Evolutionary conservation across 1,284 basidiomycete genomes (phyloP).

Genomic region (Phylloporus sp.): DNA sequence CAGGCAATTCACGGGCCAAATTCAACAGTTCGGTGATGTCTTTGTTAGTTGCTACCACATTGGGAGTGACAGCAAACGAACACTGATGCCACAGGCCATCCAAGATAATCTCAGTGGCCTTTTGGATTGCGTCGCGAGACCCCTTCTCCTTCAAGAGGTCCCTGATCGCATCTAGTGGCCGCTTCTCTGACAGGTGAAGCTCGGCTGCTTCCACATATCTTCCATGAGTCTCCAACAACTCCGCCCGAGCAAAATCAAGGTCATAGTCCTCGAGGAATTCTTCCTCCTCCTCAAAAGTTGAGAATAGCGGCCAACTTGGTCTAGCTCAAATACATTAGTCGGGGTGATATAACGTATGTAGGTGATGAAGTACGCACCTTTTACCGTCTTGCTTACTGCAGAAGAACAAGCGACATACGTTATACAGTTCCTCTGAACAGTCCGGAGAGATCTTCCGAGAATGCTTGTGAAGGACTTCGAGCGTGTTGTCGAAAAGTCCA

Average conservation of each 20-base stretch:
- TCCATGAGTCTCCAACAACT: constrained; percentile 55
- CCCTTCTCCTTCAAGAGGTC: constrained; percentile 50
- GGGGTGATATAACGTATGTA: neutral
- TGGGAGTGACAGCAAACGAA: constrained; percentile 31
- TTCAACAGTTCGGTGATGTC: constrained; percentile 23
- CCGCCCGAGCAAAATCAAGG: constrained; percentile 60
- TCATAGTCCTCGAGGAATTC: constrained; percentile 66
- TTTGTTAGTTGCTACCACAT: constrained; percentile 14
- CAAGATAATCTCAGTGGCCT: constrained; percentile 40
- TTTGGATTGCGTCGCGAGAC: constrained; percentile 39
- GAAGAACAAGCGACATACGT: constrained; percentile 61
- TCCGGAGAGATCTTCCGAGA: constrained; percentile 41
- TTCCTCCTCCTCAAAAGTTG: constrained; percentile 58
- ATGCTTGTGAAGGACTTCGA: constrained; percentile 52
- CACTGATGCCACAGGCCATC: constrained; percentile 34
- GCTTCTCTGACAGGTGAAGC: constrained; percentile 60
- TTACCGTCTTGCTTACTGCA: constrained; percentile 48
- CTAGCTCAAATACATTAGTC: constrained; percentile 40
- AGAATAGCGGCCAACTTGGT: constrained; percentile 58
- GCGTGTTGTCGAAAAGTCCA: constrained; percentile 62
- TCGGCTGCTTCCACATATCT: constrained; percentile 62
- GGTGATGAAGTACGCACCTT: constrained; percentile 25
- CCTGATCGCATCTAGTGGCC: constrained; percentile 55
- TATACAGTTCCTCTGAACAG: constrained; percentile 52
- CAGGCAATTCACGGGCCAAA: constrained; percentile 28